phyloP scores from a whole-genome alignment of 2,329 filamentous ascomycete genomes.

The Ophiostoma sp. region DNA sequence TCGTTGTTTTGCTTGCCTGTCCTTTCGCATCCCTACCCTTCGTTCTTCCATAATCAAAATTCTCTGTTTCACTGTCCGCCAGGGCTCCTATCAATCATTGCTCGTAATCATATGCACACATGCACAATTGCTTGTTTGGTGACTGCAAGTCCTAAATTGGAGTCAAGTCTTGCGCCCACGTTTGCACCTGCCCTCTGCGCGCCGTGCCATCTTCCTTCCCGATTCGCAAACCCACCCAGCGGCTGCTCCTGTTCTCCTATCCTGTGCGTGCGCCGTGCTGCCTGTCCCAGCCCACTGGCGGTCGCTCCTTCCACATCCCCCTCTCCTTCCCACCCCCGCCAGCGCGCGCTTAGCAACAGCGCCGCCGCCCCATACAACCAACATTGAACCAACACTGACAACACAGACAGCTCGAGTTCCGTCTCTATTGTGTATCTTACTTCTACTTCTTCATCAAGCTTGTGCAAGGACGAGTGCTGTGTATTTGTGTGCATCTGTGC shows the following conservation, averaged over 20 bases:
- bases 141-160: neutral
- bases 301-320: constrained; percentile 12
- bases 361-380: constrained; percentile 11
- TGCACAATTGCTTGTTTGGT: neutral
- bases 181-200: neutral
- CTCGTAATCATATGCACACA: neutral
- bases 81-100: neutral
- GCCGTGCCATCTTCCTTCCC: neutral
- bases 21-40: no score
- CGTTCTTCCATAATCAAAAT: no score
- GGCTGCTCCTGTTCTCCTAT: neutral
- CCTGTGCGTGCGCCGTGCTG: no score
- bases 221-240: neutral
- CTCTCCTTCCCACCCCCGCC: constrained; percentile 1
- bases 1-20: no score
- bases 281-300: neutral
- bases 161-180: neutral
- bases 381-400: neutral
- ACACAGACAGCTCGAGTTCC: no score
- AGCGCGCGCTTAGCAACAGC: constrained; percentile 23
- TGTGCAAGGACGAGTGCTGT: no score
- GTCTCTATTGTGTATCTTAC: no score
- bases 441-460: no score
- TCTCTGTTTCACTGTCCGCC: no score
- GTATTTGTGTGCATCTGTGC: no score